Percentiles rank a stretch among this genome's conserved stretches.
phyloP scores from a whole-genome alignment of 140 eudicot species.

The Oenanthe javanica region DNA sequence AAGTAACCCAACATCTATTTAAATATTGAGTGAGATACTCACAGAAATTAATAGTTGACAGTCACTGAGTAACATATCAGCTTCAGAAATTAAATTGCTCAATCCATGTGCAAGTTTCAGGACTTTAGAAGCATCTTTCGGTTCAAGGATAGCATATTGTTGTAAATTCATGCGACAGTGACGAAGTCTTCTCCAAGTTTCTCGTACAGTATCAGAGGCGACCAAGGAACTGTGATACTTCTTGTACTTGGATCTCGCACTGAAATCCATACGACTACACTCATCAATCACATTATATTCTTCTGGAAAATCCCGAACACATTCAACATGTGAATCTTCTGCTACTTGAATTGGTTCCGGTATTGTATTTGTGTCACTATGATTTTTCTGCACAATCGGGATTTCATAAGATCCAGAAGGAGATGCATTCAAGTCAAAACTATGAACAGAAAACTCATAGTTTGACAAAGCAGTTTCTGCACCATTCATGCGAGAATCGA shows the following conservation, averaged over 20 bases:
- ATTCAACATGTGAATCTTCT: slow-evolving; percentile 61
- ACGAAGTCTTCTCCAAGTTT: slow-evolving; percentile 71
- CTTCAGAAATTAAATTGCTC: slow-evolving; percentile 69
- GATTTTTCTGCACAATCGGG: slow-evolving; percentile 15
- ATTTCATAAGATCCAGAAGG: slow-evolving; percentile 8
- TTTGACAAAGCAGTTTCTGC: slow-evolving; percentile 22
- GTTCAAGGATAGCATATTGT: slow-evolving; percentile 41
- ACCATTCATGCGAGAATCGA: slow-evolving; percentile 12
- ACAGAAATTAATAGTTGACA: slow-evolving; percentile 52
- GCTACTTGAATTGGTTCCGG: slow-evolving; percentile 35
- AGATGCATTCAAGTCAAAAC: not conserved
- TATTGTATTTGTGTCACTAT: slow-evolving; percentile 19
- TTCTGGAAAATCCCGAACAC: slow-evolving; percentile 30
- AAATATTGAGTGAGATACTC: slow-evolving; percentile 28
- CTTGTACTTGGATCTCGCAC: slow-evolving; percentile 29
- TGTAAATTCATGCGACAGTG: slow-evolving; percentile 32
- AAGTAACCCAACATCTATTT: not conserved
- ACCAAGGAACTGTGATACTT: slow-evolving; percentile 11
- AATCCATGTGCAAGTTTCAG: slow-evolving; percentile 46
- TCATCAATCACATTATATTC: slow-evolving; percentile 73
- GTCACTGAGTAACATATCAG: slow-evolving; percentile 61
- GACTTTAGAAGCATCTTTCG: slow-evolving; percentile 40
- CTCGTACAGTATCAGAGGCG: slow-evolving; percentile 43
- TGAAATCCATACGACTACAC: slow-evolving; percentile 69
- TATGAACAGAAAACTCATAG: slow-evolving; percentile 15